Percentiles rank a stretch among this genome's conserved stretches.
phyloP scores from a whole-genome alignment of 495 filamentous ascomycete genomes.

The Beverwykella pulmonaria region DNA sequence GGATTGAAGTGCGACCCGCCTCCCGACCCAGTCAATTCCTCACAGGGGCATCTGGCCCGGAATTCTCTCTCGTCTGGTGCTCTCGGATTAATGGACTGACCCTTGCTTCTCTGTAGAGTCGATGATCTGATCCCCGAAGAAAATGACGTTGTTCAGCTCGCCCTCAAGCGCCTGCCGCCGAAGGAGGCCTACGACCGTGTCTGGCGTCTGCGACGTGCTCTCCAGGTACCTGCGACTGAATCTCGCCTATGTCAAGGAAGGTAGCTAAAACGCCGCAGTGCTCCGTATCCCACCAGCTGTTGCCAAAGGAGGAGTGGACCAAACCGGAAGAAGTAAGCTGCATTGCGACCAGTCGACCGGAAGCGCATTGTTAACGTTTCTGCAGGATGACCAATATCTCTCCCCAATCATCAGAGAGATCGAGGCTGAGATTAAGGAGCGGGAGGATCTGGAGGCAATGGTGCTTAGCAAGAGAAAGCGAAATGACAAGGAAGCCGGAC shows the following conservation, averaged over 20 bases:
- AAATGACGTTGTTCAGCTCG: slow-evolving; percentile 77
- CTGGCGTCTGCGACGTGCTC: slow-evolving; percentile 91
- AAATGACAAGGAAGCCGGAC: slow-evolving; percentile 28
- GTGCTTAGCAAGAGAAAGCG: slow-evolving; percentile 50
- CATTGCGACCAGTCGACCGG: neutral
- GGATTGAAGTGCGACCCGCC: slow-evolving; percentile 72
- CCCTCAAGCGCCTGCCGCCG: slow-evolving; percentile 84
- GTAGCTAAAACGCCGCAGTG: slow-evolving; percentile 56
- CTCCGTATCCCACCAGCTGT: slow-evolving; percentile 81
- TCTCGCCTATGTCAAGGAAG: neutral
- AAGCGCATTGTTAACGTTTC: slow-evolving; percentile 7
- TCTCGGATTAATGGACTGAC: slow-evolving; percentile 27
- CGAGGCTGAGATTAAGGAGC: slow-evolving; percentile 79
- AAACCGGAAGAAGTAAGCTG: slow-evolving; percentile 70
- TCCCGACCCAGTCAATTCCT: slow-evolving; percentile 1
- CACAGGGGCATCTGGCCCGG: neutral
- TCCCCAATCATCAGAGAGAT: slow-evolving; percentile 80
- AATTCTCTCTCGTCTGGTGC: neutral
- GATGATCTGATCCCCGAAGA: slow-evolving; percentile 95
- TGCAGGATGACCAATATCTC: slow-evolving; percentile 76
- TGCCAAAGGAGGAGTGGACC: slow-evolving; percentile 80
- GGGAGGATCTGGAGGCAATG: slow-evolving; percentile 80
- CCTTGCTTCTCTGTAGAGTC: slow-evolving; percentile 56
- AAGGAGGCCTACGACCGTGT: slow-evolving; percentile 95
- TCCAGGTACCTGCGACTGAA: slow-evolving; percentile 69